A percentile compares a stretch with the other conserved stretches of the same genome.
Evolutionary conservation across 148 eudicot genomes (phyloP).

Genomic region (Rhododendron ferrugineum): DNA sequence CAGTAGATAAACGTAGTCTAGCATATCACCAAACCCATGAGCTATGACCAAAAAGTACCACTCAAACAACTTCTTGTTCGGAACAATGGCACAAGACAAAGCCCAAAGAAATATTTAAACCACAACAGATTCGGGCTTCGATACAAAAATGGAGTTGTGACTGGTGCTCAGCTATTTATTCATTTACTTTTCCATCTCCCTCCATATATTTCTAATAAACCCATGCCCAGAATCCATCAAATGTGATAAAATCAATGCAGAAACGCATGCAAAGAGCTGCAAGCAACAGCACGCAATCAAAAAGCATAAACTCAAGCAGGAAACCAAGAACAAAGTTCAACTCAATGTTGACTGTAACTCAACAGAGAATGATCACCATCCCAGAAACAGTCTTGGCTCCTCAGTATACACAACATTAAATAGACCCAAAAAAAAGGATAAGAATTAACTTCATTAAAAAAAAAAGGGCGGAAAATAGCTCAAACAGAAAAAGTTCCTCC

Average conservation of each 20-base stretch:
- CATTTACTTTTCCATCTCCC: not conserved
- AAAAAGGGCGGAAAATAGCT: not conserved
- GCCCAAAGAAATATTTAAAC: not conserved
- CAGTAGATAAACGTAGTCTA: not conserved
- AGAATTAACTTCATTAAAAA: not conserved
- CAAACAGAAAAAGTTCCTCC: not conserved
- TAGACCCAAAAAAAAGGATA: not conserved
- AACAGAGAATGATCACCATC: not conserved
- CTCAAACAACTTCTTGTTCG: not conserved
- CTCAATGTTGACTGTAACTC: not conserved
- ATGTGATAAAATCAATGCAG: not conserved
- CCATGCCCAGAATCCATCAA: not conserved
- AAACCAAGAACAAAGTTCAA: not conserved
- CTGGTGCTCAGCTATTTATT: not conserved
- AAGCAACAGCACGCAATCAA: not conserved
- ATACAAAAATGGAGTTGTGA: too few species aligned
- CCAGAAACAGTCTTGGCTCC: not conserved
- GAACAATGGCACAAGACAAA: not conserved
- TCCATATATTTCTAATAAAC: not conserved
- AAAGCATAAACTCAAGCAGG: not conserved
- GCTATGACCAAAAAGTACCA: not conserved
- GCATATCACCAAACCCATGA: not conserved
- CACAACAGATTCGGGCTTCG: not conserved
- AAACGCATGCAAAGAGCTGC: not conserved
- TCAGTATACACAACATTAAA: not conserved